Evolutionary conservation across 1,284 basidiomycete genomes (phyloP).

Genomic region (Volvariella volvacea): DNA sequence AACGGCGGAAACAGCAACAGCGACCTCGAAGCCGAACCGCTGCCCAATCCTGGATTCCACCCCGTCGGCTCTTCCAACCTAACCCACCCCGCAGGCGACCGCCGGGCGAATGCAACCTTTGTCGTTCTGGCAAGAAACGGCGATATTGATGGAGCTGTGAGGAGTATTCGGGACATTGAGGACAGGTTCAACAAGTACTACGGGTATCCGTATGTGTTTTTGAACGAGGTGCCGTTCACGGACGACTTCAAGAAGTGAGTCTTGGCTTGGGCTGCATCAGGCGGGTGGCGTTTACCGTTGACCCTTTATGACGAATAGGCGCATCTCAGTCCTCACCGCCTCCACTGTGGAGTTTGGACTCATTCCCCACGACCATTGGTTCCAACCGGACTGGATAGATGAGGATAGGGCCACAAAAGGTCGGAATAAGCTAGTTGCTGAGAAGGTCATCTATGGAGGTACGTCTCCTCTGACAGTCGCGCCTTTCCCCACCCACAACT

Average conservation of each 20-base stretch:
- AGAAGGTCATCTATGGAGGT: constrained; percentile 44
- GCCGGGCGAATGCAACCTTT: constrained; percentile 57
- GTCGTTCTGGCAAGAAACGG: constrained; percentile 66
- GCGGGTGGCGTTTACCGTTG: too few species aligned
- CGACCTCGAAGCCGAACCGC: constrained; percentile 11
- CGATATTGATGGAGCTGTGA: constrained; percentile 57
- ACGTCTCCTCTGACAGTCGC: constrained; percentile 7
- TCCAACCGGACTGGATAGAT: constrained; percentile 69
- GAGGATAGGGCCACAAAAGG: constrained; percentile 52
- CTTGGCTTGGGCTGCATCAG: neutral
- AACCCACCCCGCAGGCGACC: constrained; percentile 16
- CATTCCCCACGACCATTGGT: constrained; percentile 46
- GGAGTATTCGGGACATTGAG: constrained; percentile 50
- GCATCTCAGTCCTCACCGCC: constrained; percentile 29
- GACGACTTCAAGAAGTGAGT: constrained; percentile 66
- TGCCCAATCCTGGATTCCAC: constrained; percentile 3
- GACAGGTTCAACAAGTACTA: constrained; percentile 62
- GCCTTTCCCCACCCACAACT: neutral
- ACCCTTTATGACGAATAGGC: constrained; percentile 20
- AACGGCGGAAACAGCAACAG: constrained; percentile 27
- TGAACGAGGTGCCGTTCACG: constrained; percentile 67
- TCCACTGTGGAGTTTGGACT: constrained; percentile 36
- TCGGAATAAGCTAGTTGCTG: constrained; percentile 52
- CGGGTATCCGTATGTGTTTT: constrained; percentile 66
- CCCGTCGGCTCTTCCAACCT: constrained; percentile 9